These are phyloP conservation scores for Tieghemostelium lacteum DNA, from an alignment of 78 protist genomes.

Conservation along the genomic window DNA sequence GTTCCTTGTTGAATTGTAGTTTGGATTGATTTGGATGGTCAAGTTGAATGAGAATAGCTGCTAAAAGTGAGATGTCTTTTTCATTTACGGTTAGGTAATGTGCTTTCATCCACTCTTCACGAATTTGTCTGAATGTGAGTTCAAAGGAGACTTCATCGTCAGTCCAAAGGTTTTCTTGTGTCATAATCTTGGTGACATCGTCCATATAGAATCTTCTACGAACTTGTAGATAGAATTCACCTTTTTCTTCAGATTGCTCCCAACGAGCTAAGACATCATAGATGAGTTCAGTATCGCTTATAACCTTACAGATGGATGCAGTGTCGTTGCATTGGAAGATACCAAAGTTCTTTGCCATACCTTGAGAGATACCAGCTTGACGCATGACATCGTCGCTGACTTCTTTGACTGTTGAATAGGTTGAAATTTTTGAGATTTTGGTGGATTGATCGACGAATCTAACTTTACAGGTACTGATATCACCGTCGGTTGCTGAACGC, in stretches of 20 bases:
- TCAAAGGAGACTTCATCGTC: constrained; percentile 60
- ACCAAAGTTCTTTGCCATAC: constrained; percentile 16
- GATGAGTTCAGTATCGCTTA: constrained; percentile 32
- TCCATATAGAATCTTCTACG: constrained; percentile 70
- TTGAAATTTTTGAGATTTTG: constrained; percentile 5
- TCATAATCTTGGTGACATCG: constrained; percentile 36
- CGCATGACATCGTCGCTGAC: constrained; percentile 2
- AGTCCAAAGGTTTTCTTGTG: constrained; percentile 75
- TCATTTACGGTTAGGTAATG: constrained; percentile 9
- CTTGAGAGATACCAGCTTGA: constrained; percentile 31
- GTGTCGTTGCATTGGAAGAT: constrained; percentile 40
- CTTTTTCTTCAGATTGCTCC: constrained; percentile 54
- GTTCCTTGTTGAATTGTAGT: constrained; percentile 37
- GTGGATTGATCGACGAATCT: constrained; percentile 46
- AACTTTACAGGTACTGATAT: constrained; percentile 25
- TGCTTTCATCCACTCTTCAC: constrained; percentile 74
- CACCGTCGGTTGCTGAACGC: constrained; percentile 4
- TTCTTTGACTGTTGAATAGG: constrained; percentile 34
- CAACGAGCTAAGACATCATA: constrained; percentile 56
- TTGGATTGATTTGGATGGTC: constrained; percentile 62
- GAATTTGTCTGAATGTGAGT: constrained; percentile 51
- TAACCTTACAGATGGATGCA: constrained; percentile 23
- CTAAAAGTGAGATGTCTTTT: constrained; percentile 10
- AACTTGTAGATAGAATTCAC: constrained; percentile 62
- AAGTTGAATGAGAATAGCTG: constrained; percentile 42